Conservation (phyloP, 1,284 basidiomycete species). For the Meira nashicola region DNA sequence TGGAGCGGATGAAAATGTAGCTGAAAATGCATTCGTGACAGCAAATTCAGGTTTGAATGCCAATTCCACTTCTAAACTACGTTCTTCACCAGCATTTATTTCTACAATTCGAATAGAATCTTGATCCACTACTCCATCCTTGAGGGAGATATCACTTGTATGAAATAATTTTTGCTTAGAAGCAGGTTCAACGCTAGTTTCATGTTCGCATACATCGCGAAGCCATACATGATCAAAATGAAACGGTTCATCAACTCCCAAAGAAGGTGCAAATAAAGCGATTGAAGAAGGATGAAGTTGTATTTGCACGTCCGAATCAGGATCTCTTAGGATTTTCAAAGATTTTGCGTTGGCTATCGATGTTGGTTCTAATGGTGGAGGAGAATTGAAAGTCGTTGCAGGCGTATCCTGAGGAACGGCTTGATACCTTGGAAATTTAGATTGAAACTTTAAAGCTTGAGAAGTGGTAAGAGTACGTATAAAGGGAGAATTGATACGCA, state of each 20-base stretch:
- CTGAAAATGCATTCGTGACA: constrained; percentile 41
- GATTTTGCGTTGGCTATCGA: background rate
- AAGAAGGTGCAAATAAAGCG: constrained; percentile 49
- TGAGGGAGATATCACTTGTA: constrained; percentile 58
- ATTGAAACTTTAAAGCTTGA: too few relatives aligned
- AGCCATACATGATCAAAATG: constrained; percentile 54
- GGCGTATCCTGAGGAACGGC: too few relatives aligned
- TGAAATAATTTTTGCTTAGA: constrained; percentile 71
- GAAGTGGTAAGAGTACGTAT: too few relatives aligned
- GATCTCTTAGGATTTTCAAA: background rate
- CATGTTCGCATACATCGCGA: constrained; percentile 62
- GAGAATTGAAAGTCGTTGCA: background rate
- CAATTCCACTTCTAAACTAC: constrained; percentile 13
- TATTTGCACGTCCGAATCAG: constrained; percentile 18
- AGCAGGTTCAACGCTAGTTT: constrained; percentile 64
- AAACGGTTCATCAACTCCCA: constrained; percentile 26
- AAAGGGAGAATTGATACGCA: too few relatives aligned
- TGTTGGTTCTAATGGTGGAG: background rate
- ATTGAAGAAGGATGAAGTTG: constrained; percentile 18
- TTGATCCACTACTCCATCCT: too few relatives aligned
- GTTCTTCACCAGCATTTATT: too few relatives aligned
- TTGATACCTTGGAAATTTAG: too few relatives aligned
- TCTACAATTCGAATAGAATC: too few relatives aligned
- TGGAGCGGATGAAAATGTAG: constrained; percentile 18
- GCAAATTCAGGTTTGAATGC: constrained; percentile 25